phyloP scores from a whole-genome alignment of 2,329 filamentous ascomycete species.

The Fusarium verticillioides region DNA sequence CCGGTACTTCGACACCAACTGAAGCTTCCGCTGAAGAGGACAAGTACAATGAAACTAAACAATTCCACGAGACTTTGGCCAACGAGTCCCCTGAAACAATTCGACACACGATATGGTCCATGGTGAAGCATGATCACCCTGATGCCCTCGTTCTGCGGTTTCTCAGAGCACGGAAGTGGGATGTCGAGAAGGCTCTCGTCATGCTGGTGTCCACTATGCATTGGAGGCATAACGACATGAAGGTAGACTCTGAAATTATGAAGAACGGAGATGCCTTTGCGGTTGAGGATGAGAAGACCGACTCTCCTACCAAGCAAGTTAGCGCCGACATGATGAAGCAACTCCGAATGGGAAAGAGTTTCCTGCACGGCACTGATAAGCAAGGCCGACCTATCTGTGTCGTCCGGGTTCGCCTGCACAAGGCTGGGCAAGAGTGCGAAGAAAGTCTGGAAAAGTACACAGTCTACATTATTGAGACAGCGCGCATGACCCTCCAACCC shows the following conservation, averaged over 20 bases:
- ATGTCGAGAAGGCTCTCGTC: constrained; percentile 89
- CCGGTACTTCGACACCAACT: constrained; percentile 51
- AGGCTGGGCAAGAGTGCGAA: constrained; percentile 82
- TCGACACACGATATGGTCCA: constrained; percentile 85
- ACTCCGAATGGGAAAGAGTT: constrained; percentile 91
- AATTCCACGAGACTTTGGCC: constrained; percentile 84
- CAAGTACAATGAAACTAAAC: constrained; percentile 91
- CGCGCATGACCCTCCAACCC: constrained; percentile 81
- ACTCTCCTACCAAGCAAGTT: constrained; percentile 71
- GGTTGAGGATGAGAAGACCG: constrained; percentile 66
- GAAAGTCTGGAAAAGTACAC: constrained; percentile 88
- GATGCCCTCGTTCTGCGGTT: constrained; percentile 87
- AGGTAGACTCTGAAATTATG: constrained; percentile 91
- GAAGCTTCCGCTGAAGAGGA: constrained; percentile 71
- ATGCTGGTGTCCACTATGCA: constrained; percentile 96
- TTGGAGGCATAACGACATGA: constrained; percentile 85
- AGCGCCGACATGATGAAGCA: constrained; percentile 84
- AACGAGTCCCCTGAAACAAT: constrained; percentile 82
- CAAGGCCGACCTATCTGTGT: constrained; percentile 86
- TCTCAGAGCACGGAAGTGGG: constrained; percentile 92
- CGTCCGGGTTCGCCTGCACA: constrained; percentile 85
- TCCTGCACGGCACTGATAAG: constrained; percentile 87
- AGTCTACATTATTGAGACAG: constrained; percentile 93
- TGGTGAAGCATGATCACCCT: constrained; percentile 95
- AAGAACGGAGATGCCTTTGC: constrained; percentile 76